Percentiles rank a stretch among this genome's conserved stretches.
Conservation (phyloP, 2,329 filamentous ascomycete genomes). For the Sporothrix schenckii region DNA sequence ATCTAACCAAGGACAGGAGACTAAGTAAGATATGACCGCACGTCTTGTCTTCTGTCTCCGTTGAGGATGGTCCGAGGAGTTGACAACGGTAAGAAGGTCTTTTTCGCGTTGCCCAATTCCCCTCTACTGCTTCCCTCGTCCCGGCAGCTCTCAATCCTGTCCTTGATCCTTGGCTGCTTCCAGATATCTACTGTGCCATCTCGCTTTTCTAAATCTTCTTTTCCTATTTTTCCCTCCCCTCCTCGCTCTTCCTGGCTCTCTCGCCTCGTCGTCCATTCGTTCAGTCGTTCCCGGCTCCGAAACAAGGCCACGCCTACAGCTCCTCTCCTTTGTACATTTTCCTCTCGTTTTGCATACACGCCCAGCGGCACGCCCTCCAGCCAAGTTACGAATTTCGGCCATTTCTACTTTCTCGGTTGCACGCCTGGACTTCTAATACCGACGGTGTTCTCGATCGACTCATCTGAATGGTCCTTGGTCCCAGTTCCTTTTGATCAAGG, state of each 20-base stretch:
- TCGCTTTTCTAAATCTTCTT: conserved; percentile 28
- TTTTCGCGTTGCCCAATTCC: conserved; percentile 19
- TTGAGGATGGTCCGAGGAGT: background rate
- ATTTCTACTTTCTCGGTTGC: conserved; percentile 1
- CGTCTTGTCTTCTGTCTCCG: conserved; percentile 3
- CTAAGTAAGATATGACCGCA: conserved; percentile 13
- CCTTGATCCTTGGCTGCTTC: conserved; percentile 24
- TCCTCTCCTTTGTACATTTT: conserved; percentile 26
- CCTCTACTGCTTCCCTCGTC: background rate
- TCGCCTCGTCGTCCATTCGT: conserved; percentile 25
- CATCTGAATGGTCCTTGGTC: conserved; percentile 29
- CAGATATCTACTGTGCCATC: conserved; percentile 30
- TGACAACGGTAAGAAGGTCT: background rate
- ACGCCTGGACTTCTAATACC: conserved; percentile 20
- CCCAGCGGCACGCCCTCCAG: conserved; percentile 6
- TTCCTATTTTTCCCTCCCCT: conserved; percentile 27
- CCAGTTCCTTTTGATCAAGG: conserved; percentile 15
- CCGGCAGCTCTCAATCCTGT: conserved; percentile 13
- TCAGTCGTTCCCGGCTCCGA: conserved; percentile 27
- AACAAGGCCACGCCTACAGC: conserved; percentile 30
- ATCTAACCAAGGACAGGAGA: background rate
- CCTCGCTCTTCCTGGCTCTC: conserved; percentile 16
- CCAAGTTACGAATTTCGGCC: conserved; percentile 3
- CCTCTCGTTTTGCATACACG: conserved; percentile 32
- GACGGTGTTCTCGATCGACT: conserved; percentile 20